A percentile compares a stretch with the other conserved stretches of the same genome.
Conservation (phyloP, 257 asterid species). For the Penstemon davidsonii region DNA sequence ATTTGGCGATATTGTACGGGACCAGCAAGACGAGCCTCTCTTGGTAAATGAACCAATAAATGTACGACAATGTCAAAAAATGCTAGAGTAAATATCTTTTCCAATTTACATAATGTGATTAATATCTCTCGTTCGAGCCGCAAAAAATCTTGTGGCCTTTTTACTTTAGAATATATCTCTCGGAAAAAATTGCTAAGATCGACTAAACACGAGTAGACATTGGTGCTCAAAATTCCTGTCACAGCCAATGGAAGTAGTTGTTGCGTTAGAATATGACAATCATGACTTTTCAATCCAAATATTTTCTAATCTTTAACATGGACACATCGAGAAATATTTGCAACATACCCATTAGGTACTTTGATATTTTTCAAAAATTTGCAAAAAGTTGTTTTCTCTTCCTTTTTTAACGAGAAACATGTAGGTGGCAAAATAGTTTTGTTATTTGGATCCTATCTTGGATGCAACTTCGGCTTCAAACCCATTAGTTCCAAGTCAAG, state of each 20-base stretch:
- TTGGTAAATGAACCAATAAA: no score
- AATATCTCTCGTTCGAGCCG: no score
- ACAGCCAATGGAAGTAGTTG: not conserved
- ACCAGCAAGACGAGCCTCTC: no score
- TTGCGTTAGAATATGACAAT: not conserved
- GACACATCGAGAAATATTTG: not conserved
- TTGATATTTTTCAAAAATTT: not conserved
- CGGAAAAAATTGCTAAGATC: not conserved
- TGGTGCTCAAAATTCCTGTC: not conserved
- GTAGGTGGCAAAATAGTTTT: not conserved
- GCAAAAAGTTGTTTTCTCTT: not conserved
- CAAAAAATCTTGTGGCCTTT: no score
- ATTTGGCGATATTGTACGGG: no score
- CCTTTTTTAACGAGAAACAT: not conserved
- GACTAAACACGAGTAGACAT: not conserved
- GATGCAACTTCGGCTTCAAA: no score
- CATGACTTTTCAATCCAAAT: not conserved
- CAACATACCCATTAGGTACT: not conserved
- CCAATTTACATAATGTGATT: no score
- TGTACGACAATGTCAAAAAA: no score
- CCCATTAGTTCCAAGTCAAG: no score
- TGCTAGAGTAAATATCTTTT: no score
- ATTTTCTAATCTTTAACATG: not conserved
- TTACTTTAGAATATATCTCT: not conserved
- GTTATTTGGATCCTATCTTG: not conserved